A percentile compares a stretch with the other conserved stretches of the same genome.
Conservation (phyloP, 768 basidiomycete species). For the Boletus edulis region DNA sequence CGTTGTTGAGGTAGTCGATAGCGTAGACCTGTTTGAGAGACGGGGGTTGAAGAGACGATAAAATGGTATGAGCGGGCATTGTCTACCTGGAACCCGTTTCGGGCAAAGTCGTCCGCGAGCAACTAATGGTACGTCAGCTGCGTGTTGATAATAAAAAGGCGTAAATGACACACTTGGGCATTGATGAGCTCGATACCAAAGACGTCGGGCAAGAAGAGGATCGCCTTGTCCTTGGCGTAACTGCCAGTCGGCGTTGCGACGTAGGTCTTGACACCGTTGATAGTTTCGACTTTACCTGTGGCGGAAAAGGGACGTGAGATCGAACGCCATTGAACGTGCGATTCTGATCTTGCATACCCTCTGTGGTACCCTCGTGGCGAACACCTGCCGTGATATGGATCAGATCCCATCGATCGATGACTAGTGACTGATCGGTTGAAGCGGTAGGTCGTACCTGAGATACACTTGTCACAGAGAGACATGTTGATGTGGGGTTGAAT, state of each 20-base stretch:
- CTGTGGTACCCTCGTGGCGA: slow-evolving; percentile 46
- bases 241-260: slow-evolving; percentile 50
- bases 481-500: slow-evolving; percentile 26
- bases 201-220: slow-evolving; percentile 53
- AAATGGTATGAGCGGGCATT: background rate
- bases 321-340: background rate
- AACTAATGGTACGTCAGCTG: slow-evolving; percentile 25
- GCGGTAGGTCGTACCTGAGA: slow-evolving; percentile 41
- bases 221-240: slow-evolving; percentile 53
- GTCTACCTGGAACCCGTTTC: slow-evolving; percentile 36
- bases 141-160: background rate
- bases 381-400: slow-evolving; percentile 33
- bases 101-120: slow-evolving; percentile 43
- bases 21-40: slow-evolving; percentile 11
- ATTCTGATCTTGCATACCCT: slow-evolving; percentile 31
- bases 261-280: slow-evolving; percentile 50
- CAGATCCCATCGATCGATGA: background rate
- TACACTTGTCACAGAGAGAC: slow-evolving; percentile 56
- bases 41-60: background rate
- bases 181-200: slow-evolving; percentile 52
- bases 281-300: slow-evolving; percentile 41
- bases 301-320: background rate
- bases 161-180: slow-evolving; percentile 32
- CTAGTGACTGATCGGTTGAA: background rate
- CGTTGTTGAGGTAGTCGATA: slow-evolving; percentile 30